Evolutionary conservation across 1,284 basidiomycete species (phyloP).

Genomic region (Tilletia walkeri): DNA sequence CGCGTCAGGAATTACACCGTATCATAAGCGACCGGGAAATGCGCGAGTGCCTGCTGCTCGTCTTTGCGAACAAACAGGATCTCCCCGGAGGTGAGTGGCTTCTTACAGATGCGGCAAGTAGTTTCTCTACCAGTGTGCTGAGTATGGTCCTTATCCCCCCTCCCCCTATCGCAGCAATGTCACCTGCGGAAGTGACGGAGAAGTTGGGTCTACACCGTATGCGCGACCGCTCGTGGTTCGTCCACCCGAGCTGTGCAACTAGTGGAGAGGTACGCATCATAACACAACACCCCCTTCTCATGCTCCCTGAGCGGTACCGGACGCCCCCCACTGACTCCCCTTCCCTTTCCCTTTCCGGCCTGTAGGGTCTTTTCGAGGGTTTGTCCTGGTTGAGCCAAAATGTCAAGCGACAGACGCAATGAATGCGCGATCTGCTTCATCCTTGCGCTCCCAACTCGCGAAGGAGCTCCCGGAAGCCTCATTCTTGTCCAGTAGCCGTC

Average conservation of each 20-base stretch:
- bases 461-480: no score
- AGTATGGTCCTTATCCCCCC: not conserved
- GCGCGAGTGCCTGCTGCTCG: conserved; percentile 92
- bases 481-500: no score
- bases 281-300: not conserved
- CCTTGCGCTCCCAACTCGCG: no score
- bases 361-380: conserved; percentile 48
- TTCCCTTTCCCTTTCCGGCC: not conserved
- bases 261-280: conserved; percentile 35
- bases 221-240: conserved; percentile 98
- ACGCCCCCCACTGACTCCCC: not conserved
- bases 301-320: no score
- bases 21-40: conserved; percentile 97
- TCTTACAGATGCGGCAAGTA: conserved; percentile 6
- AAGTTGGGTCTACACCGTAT: conserved; percentile 91
- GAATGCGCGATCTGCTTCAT: not conserved
- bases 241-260: conserved; percentile 67
- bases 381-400: conserved; percentile 50
- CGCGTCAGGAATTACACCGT: conserved; percentile 89
- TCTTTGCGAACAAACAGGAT: conserved; percentile 99
- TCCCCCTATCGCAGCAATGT: conserved; percentile 69
- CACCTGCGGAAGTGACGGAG: conserved; percentile 96
- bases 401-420: conserved; percentile 26
- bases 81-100: conserved; percentile 74
- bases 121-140: not conserved